Percentiles rank a stretch among this genome's conserved stretches.
These are phyloP conservation scores for Clonostachys rosea DNA, from an alignment of 2,329 filamentous ascomycete species.

Conservation along the genomic window DNA sequence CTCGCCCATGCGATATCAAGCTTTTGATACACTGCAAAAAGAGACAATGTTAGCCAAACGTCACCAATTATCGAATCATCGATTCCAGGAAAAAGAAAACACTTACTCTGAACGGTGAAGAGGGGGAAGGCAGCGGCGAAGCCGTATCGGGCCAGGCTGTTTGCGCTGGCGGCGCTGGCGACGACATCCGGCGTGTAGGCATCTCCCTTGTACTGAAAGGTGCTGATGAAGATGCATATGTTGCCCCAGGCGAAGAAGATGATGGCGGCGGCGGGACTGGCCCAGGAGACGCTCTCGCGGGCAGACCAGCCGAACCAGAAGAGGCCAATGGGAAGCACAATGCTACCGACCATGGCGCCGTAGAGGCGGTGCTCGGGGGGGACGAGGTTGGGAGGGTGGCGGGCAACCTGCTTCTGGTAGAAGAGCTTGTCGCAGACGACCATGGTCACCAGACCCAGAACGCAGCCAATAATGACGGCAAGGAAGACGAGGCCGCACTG, in stretches of 20 bases:
- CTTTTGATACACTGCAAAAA: slow-evolving; percentile 28
- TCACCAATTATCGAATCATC: not conserved
- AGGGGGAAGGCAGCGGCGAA: slow-evolving; percentile 55
- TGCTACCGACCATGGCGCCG: slow-evolving; percentile 51
- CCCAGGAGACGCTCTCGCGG: slow-evolving; percentile 38
- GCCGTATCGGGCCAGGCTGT: slow-evolving; percentile 49
- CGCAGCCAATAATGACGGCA: slow-evolving; percentile 36
- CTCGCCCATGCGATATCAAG: slow-evolving; percentile 41
- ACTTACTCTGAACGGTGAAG: slow-evolving; percentile 52
- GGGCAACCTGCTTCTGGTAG: slow-evolving; percentile 28
- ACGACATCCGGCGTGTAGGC: slow-evolving; percentile 49
- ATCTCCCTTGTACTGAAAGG: slow-evolving; percentile 48
- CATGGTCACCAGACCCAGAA: slow-evolving; percentile 9
- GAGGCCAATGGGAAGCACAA: slow-evolving; percentile 45
- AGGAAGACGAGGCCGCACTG: slow-evolving; percentile 39
- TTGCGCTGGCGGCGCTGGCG: slow-evolving; percentile 56
- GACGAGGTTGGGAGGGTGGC: slow-evolving; percentile 21
- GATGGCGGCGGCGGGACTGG: slow-evolving; percentile 42
- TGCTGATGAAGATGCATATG: slow-evolving; percentile 51
- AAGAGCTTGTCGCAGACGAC: slow-evolving; percentile 30
- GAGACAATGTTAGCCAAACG: not conserved
- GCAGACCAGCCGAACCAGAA: slow-evolving; percentile 61
- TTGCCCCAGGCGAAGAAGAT: slow-evolving; percentile 57
- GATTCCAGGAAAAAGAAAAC: not conserved
- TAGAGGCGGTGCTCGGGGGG: slow-evolving; percentile 55